Base-by-base conservation (phyloP, 306 rosid genomes). In the Cicer yamashitae region DNA sequence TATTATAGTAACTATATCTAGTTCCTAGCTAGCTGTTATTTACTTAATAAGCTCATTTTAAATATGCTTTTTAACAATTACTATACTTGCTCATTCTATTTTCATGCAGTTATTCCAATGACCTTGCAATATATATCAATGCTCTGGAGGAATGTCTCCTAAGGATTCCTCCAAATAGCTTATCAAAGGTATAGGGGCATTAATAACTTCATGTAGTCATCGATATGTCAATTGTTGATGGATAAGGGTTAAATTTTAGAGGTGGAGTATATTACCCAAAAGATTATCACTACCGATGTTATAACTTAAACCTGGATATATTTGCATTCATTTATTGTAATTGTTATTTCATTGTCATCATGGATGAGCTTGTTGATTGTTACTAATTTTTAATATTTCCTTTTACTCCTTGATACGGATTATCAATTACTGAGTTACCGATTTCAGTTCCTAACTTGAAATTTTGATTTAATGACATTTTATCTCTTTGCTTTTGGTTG, bases 141-240 rank as follows among this genome's bases (percentile, higher is more conserved):
- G 97, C 97, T 74, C 69, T 94, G 75, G 79, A 87, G 82, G 86
- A 91, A 41, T 53, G 87, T 71, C 86, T 87, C 72, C 84, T 85
- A 70, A 83, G 93, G 80, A 94, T 94, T 90, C 94, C 93, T 77
- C 84, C 96, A 12, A 90, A 91, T 88, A 87, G 93, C 84, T 88
- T 94, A 61, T 90, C 97, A 18, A 94, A 88, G 97, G 98, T 91
- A 86, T 50, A 67, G 60, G 45, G 77, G 76, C 51, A 25, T 70
- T 45, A 59, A 56, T 81, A 62, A 18, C 30, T 20, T 62, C 72
- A 54, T 74, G 39, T 47, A 74, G 14, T 56, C 37, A 68, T 73
- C 46, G 22, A 25, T 30, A 71, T 67, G 10, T 45, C 41, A 60
- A 61, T 57, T 72, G 58, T 62, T 14, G 20, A 65, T 30, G 44